These are phyloP conservation scores for Trametopsis cervina DNA, from an alignment of 768 basidiomycete genomes.

Conservation along the genomic window DNA sequence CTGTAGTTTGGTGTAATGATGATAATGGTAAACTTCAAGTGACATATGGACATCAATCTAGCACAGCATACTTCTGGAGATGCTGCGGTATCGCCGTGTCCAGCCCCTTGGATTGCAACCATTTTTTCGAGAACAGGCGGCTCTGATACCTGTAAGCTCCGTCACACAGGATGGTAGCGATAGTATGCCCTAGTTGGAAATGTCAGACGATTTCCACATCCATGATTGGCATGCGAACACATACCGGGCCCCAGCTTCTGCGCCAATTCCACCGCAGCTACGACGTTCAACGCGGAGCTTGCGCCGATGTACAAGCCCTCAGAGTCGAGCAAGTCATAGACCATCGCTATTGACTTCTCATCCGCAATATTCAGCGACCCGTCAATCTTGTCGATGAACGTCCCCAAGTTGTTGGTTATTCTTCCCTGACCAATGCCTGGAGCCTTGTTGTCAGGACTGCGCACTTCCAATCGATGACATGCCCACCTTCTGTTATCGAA, in stretches of 20 bases:
- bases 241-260: slow-evolving; percentile 76
- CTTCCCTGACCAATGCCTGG: slow-evolving; percentile 96
- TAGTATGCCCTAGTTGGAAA: slow-evolving; percentile 54
- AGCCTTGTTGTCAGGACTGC: too few relatives aligned
- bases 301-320: slow-evolving; percentile 96
- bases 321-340: slow-evolving; percentile 85
- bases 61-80: slow-evolving; percentile 83
- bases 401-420: slow-evolving; percentile 84
- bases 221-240: slow-evolving; percentile 1
- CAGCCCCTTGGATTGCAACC: slow-evolving; percentile 80
- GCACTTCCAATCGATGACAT: too few relatives aligned
- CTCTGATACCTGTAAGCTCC: slow-evolving; percentile 98
- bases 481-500: slow-evolving; percentile 84
- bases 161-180: slow-evolving; percentile 89
- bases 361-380: slow-evolving; percentile 88
- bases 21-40: background rate
- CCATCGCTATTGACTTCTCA: slow-evolving; percentile 84
- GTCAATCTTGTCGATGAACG: slow-evolving; percentile 68
- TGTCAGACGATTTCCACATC: background rate
- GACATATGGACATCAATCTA: slow-evolving; percentile 40
- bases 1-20: background rate
- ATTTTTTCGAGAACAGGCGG: slow-evolving; percentile 88
- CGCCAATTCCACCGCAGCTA: slow-evolving; percentile 87
- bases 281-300: slow-evolving; percentile 90
- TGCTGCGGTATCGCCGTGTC: slow-evolving; percentile 73